Evolutionary conservation across 2,329 filamentous ascomycete genomes (phyloP).

Genomic region (Penicillium sp.): DNA sequence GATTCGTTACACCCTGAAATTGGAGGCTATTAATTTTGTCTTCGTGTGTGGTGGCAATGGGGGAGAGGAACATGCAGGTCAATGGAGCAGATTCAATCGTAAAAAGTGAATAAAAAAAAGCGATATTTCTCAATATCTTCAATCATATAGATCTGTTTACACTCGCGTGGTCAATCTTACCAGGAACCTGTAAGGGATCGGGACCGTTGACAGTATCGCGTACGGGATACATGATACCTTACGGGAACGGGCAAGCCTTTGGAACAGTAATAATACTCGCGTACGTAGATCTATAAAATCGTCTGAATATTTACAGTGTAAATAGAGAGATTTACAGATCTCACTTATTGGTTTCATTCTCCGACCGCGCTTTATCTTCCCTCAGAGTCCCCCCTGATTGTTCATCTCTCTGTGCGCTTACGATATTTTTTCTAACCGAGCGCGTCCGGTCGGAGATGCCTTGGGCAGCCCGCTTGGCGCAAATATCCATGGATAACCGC

Average conservation of each 20-base stretch:
- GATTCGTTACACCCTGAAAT: not conserved
- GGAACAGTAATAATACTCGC: slow-evolving; percentile 21
- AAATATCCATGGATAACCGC: not conserved
- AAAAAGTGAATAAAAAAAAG: not conserved
- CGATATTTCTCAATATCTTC: not conserved
- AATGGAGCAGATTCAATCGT: not conserved
- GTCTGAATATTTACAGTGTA: not conserved
- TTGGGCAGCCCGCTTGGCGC: slow-evolving; percentile 3
- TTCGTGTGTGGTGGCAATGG: not conserved
- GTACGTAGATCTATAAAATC: slow-evolving; percentile 3
- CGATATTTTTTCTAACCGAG: slow-evolving; percentile 8
- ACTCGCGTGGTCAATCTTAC: slow-evolving; percentile 17
- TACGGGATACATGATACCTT: slow-evolving; percentile 11
- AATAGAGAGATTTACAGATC: no score
- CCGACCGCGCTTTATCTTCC: not conserved
- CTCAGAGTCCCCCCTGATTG: not conserved
- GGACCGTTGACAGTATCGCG: slow-evolving; percentile 19
- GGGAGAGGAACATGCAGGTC: not conserved
- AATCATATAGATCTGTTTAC: not conserved
- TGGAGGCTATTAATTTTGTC: not conserved
- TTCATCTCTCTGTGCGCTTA: slow-evolving; percentile 3
- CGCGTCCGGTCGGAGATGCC: slow-evolving; percentile 2
- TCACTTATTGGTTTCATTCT: not conserved
- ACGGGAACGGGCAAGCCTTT: not conserved
- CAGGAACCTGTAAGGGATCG: slow-evolving; percentile 19